phyloP scores from a whole-genome alignment of 768 basidiomycete species.

The Tylopilus felleus region DNA sequence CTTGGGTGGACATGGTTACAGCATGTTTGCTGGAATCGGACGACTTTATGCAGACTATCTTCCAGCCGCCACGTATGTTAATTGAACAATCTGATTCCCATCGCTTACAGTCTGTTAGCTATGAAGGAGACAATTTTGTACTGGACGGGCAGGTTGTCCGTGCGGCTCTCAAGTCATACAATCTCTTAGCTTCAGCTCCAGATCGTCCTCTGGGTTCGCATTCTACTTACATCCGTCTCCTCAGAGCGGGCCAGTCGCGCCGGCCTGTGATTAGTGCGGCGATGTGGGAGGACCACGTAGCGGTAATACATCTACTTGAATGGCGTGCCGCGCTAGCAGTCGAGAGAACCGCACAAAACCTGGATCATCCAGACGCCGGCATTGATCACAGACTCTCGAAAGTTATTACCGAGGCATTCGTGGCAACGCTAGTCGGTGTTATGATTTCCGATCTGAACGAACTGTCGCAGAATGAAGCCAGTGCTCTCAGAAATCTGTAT shows the following conservation, averaged over 20 bases:
- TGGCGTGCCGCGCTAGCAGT: slow-evolving; percentile 65
- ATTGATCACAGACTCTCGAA: slow-evolving; percentile 55
- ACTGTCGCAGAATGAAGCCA: slow-evolving; percentile 16
- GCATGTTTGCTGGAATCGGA: slow-evolving; percentile 65
- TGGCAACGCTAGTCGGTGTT: slow-evolving; percentile 52
- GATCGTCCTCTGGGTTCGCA: slow-evolving; percentile 12
- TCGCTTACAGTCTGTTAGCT: slow-evolving; percentile 36
- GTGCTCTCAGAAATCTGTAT: slow-evolving; percentile 22
- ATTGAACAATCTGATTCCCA: neutral
- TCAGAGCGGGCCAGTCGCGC: slow-evolving; percentile 26
- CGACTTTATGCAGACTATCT: slow-evolving; percentile 61
- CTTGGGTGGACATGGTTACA: slow-evolving; percentile 78
- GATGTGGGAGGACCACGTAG: slow-evolving; percentile 39
- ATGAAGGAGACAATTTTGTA: slow-evolving; percentile 79
- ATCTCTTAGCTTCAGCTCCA: slow-evolving; percentile 37
- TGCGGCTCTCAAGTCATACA: slow-evolving; percentile 61
- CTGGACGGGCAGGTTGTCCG: slow-evolving; percentile 73
- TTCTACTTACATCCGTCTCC: slow-evolving; percentile 51
- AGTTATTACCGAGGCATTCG: slow-evolving; percentile 67
- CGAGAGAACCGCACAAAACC: slow-evolving; percentile 34
- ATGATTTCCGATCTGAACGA: slow-evolving; percentile 38
- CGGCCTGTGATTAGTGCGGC: slow-evolving; percentile 19
- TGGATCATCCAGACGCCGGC: slow-evolving; percentile 47
- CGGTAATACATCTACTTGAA: slow-evolving; percentile 51
- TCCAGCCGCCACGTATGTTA: slow-evolving; percentile 57